Percentiles rank a stretch among this genome's conserved stretches.
phyloP scores from a whole-genome alignment of 345 rosid species.

The Rhizophora apiculata region DNA sequence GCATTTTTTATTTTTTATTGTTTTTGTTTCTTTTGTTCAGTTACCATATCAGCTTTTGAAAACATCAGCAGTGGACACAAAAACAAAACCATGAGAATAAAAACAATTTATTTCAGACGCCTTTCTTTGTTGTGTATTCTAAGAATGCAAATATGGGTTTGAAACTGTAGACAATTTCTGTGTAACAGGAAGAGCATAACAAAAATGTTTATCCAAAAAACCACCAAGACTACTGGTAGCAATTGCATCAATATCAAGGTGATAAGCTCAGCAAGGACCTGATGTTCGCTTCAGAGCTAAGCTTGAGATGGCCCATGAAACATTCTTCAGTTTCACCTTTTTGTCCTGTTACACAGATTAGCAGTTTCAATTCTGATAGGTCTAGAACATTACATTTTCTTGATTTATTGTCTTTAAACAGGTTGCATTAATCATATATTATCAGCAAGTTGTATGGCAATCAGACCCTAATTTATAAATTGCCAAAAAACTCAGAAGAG shows the following conservation, averaged over 20 bases:
- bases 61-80: not conserved
- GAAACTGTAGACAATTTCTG: not conserved
- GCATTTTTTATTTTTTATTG: not conserved
- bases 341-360: conserved; percentile 39
- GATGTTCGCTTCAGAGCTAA: conserved; percentile 62
- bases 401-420: not conserved
- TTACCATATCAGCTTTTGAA: not conserved
- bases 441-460: too few species aligned
- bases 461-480: too few species aligned
- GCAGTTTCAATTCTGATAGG: conserved; percentile 16
- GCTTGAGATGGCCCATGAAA: conserved; percentile 85
- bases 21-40: not conserved
- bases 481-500: not conserved
- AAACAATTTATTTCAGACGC: not conserved
- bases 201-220: not conserved
- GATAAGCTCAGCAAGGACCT: conserved; percentile 42
- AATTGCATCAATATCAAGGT: not conserved
- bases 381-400: conserved; percentile 12
- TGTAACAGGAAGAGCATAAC: not conserved
- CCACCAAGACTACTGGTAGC: not conserved
- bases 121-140: not conserved
- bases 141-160: not conserved
- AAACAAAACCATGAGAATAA: not conserved
- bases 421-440: too few species aligned
- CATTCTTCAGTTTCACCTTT: conserved; percentile 74